phyloP scores from a whole-genome alignment of 2,329 filamentous ascomycete genomes.

The Monosporascus sp. region DNA sequence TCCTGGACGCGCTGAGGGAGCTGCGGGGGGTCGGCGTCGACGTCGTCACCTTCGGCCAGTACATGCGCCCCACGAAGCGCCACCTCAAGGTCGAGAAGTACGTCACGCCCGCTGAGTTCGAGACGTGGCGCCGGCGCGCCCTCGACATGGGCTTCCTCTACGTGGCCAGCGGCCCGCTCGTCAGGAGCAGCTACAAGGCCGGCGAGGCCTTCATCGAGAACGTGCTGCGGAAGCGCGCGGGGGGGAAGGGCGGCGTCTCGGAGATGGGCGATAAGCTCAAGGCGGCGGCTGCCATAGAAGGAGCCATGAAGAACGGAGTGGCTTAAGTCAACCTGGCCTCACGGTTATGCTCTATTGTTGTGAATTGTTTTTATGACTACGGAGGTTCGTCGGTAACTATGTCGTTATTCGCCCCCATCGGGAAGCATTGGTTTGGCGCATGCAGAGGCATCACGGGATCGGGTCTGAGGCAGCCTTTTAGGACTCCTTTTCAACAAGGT shows the following conservation, averaged over 20 bases:
- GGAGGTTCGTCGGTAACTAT: not conserved
- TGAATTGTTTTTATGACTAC: not conserved
- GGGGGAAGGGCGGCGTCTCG: constrained; percentile 28
- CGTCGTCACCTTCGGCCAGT: constrained; percentile 98
- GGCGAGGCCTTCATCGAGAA: constrained; percentile 99
- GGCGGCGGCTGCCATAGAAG: constrained; percentile 5
- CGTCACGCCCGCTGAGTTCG: constrained; percentile 84
- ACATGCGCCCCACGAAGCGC: constrained; percentile 97
- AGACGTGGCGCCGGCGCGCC: constrained; percentile 83
- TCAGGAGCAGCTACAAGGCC: constrained; percentile 94
- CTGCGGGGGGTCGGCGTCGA: constrained; percentile 78
- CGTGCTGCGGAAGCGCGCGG: constrained; percentile 76
- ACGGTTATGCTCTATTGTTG: too few relatives aligned
- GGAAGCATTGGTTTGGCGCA: not conserved
- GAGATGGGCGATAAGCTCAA: constrained; percentile 1
- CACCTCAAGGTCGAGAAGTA: constrained; percentile 98
- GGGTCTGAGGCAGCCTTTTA: too few relatives aligned
- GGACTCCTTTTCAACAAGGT: not conserved
- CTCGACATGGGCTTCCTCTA: constrained; percentile 96
- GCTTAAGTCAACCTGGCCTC: not conserved
- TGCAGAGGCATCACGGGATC: not conserved
- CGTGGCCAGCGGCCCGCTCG: constrained; percentile 87
- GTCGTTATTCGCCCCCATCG: not conserved
- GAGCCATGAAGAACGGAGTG: constrained; percentile 1
- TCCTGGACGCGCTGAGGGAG: constrained; percentile 74